Evolutionary conservation across 2,329 filamentous ascomycete species (phyloP).

Genomic region (Fusarium sp.): DNA sequence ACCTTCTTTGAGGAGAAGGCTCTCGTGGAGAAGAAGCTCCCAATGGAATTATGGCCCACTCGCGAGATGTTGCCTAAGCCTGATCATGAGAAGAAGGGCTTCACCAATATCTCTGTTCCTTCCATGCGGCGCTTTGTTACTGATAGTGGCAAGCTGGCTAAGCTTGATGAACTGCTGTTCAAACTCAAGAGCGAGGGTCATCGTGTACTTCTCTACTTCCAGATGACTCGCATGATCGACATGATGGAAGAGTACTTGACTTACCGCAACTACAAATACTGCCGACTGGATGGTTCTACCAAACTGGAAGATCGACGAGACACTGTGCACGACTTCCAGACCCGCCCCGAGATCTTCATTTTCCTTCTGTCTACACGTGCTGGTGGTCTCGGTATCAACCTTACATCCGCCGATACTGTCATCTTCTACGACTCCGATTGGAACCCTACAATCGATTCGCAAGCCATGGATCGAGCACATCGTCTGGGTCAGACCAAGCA

Average conservation of each 20-base stretch:
- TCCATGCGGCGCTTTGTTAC: constrained; percentile 98
- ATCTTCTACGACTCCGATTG: constrained; percentile 99
- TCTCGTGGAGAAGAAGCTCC: constrained; percentile 77
- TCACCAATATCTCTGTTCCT: constrained; percentile 90
- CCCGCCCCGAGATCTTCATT: constrained; percentile 92
- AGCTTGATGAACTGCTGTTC: constrained; percentile 86
- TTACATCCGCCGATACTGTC: constrained; percentile 95
- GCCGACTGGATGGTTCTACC: constrained; percentile 93
- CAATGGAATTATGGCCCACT: constrained; percentile 70
- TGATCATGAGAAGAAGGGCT: constrained; percentile 82
- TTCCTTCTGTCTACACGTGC: constrained; percentile 96
- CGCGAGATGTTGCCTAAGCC: constrained; percentile 77
- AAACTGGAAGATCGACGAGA: constrained; percentile 97
- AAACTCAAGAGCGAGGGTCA: constrained; percentile 92
- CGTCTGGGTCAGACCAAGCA: constrained; percentile 95
- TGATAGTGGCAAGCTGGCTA: constrained; percentile 94
- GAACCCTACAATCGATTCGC: constrained; percentile 98
- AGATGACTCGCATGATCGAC: constrained; percentile 99
- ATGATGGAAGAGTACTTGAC: constrained; percentile 99
- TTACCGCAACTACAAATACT: constrained; percentile 99
- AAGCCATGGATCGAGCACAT: constrained; percentile 99
- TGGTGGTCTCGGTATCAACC: constrained; percentile 96
- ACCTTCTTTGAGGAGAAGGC: constrained; percentile 73
- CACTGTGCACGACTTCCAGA: constrained; percentile 97
- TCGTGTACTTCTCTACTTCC: constrained; percentile 97